Percentiles rank a stretch among this genome's conserved stretches.
These are phyloP conservation scores for Hygrophoropsis aurantiaca DNA, from an alignment of 768 basidiomycete genomes.

Conservation along the genomic window DNA sequence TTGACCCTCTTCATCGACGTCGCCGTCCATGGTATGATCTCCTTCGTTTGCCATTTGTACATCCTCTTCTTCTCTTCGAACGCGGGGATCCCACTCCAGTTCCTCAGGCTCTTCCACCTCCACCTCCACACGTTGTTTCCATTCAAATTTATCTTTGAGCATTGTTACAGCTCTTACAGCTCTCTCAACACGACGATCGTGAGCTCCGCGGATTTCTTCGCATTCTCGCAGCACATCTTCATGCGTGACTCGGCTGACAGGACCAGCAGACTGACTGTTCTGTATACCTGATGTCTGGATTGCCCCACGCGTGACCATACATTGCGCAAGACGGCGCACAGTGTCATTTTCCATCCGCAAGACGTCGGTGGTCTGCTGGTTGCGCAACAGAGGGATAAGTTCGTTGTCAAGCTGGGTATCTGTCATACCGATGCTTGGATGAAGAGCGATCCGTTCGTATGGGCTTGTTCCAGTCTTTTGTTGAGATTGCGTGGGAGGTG, in stretches of 20 bases:
- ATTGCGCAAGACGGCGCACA: constrained; percentile 66
- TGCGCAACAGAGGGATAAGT: constrained; percentile 72
- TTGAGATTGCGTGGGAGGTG: constrained; percentile 29
- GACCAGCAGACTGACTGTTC: constrained; percentile 21
- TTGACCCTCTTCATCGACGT: constrained; percentile 29
- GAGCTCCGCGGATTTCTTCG: constrained; percentile 61
- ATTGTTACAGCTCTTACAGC: constrained; percentile 79
- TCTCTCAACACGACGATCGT: constrained; percentile 74
- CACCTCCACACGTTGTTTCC: constrained; percentile 79
- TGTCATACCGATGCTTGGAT: constrained; percentile 56
- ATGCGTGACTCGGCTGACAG: constrained; percentile 32
- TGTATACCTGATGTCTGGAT: constrained; percentile 45
- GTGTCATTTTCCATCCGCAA: constrained; percentile 68
- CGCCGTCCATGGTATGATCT: constrained; percentile 18
- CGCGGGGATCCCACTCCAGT: constrained; percentile 65
- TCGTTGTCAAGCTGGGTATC: constrained; percentile 73
- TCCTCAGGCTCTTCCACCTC: constrained; percentile 81
- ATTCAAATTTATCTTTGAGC: constrained; percentile 78
- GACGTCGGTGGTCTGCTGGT: constrained; percentile 78
- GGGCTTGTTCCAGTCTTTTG: constrained; percentile 18
- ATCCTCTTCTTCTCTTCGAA: constrained; percentile 21
- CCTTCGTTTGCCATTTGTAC: constrained; percentile 8
- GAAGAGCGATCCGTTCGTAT: constrained; percentile 69
- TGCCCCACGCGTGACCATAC: constrained; percentile 60
- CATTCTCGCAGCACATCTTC: constrained; percentile 70